Evolutionary conservation across 1,284 basidiomycete species (phyloP).

Genomic region (Rhodotorula sp.): DNA sequence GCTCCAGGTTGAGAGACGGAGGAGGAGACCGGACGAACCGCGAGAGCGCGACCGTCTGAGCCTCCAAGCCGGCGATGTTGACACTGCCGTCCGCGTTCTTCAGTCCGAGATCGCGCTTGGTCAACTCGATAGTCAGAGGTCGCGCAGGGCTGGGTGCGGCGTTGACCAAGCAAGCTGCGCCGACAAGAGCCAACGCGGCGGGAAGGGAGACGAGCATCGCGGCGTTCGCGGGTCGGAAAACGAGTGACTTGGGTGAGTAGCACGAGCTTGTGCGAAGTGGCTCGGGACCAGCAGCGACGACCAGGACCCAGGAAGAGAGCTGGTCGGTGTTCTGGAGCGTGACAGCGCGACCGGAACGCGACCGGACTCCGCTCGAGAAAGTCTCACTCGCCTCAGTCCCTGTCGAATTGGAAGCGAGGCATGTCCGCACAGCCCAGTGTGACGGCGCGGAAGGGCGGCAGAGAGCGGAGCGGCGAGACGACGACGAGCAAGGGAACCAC

Average conservation of each 20-base stretch:
- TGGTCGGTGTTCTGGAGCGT: too few species aligned
- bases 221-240: background rate
- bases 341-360: too few species aligned
- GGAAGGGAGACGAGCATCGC: constrained; percentile 13
- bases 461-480: too few species aligned
- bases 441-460: too few species aligned
- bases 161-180: background rate
- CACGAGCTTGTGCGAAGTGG: background rate
- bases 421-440: too few species aligned
- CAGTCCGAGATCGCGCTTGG: constrained; percentile 11
- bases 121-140: constrained; percentile 5
- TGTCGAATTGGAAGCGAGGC: too few species aligned
- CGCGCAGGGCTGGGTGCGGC: background rate
- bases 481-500: too few species aligned
- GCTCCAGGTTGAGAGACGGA: background rate
- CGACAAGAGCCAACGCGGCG: constrained; percentile 2
- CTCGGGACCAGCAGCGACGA: background rate
- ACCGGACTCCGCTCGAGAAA: too few species aligned
- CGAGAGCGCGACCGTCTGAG: constrained; percentile 1
- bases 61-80: constrained; percentile 9
- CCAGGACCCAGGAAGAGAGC: background rate
- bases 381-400: too few species aligned
- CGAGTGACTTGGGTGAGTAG: constrained; percentile 19
- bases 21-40: background rate
- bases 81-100: constrained; percentile 17